These are phyloP conservation scores for Phylloporus rhodoxanthus DNA, from an alignment of 768 basidiomycete genomes.

Conservation along the genomic window DNA sequence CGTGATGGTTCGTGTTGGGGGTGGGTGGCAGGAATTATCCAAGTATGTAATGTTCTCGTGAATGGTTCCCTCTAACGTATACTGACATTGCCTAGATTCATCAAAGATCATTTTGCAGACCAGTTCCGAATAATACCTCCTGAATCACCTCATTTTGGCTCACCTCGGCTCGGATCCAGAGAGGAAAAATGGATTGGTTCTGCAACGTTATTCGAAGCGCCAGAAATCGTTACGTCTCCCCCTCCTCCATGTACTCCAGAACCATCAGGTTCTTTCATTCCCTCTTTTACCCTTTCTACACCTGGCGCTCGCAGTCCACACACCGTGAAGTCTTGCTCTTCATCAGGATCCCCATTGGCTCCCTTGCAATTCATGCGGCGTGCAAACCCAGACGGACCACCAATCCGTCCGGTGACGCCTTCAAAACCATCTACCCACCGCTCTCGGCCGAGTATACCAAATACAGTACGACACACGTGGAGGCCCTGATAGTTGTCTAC, in stretches of 20 bases:
- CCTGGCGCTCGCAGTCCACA: conserved; percentile 42
- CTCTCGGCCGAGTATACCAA: conserved; percentile 35
- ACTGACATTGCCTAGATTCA: conserved; percentile 52
- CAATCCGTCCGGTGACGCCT: conserved; percentile 58
- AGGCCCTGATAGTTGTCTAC: conserved; percentile 43
- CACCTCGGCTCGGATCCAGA: conserved; percentile 34
- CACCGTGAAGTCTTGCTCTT: conserved; percentile 47
- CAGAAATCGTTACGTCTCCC: conserved; percentile 37
- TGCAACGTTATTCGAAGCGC: conserved; percentile 56
- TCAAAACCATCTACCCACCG: conserved; percentile 50
- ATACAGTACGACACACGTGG: conserved; percentile 54
- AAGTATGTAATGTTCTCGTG: conserved; percentile 48
- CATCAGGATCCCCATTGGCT: conserved; percentile 67
- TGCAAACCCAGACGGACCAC: conserved; percentile 54
- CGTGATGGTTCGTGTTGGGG: conserved; percentile 95
- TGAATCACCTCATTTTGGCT: conserved; percentile 50
- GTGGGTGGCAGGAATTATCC: conserved; percentile 89
- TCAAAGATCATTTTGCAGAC: conserved; percentile 80
- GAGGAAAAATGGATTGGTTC: conserved; percentile 87
- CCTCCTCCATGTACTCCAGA: conserved; percentile 62
- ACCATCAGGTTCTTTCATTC: conserved; percentile 49
- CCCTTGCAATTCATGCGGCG: conserved; percentile 82
- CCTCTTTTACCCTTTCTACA: conserved; percentile 58
- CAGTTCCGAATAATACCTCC: conserved; percentile 63
- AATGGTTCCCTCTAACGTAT: background rate